phyloP scores from a whole-genome alignment of 305 asterid species.

The Fraxinus sp. region DNA sequence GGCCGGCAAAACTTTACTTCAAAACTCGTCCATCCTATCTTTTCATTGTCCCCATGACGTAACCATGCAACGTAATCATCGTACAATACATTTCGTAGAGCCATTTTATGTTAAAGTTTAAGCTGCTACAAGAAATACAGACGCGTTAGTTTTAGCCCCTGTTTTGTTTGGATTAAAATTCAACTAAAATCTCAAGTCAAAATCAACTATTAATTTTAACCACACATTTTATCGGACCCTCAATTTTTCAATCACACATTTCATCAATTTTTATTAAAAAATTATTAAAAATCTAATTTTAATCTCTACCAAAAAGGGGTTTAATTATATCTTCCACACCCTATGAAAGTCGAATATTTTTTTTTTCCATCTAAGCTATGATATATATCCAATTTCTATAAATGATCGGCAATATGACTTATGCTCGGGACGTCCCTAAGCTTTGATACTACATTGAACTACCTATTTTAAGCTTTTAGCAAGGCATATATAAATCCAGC shows the following conservation, averaged over 20 bases:
- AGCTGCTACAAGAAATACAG: neutral
- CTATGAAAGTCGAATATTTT: neutral
- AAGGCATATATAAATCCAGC: conserved; percentile 18
- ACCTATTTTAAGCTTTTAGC: neutral
- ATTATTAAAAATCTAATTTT: too few species aligned
- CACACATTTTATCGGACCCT: too few species aligned
- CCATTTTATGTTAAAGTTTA: neutral
- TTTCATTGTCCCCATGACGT: conserved; percentile 32
- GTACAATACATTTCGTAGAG: neutral
- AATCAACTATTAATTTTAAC: too few species aligned
- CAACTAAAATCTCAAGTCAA: too few species aligned
- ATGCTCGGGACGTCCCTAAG: neutral
- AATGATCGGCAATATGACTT: neutral
- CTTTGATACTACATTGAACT: neutral
- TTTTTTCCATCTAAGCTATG: neutral
- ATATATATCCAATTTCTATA: neutral
- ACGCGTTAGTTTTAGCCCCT: too few species aligned
- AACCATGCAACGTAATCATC: neutral
- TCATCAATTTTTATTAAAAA: too few species aligned
- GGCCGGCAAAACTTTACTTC: conserved; percentile 50
- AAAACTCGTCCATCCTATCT: conserved; percentile 36
- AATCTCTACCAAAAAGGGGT: too few species aligned
- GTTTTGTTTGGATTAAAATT: too few species aligned
- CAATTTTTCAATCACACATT: too few species aligned
- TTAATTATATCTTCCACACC: neutral